phyloP scores from a whole-genome alignment of 148 eudicot genomes.

The Gaultheria prostrata region DNA sequence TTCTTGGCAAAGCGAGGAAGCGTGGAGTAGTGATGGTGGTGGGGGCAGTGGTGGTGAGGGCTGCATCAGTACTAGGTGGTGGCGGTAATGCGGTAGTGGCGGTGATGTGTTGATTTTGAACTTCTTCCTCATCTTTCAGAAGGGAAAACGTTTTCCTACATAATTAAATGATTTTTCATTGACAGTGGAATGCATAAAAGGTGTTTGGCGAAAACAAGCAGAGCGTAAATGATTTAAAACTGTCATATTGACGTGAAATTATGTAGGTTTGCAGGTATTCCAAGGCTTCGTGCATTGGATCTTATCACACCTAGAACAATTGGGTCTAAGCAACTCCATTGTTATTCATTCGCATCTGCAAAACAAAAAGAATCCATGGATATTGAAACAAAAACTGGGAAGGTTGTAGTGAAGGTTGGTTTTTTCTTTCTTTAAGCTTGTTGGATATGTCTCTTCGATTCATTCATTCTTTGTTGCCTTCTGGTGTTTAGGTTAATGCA shows the following conservation, averaged over 20 bases:
- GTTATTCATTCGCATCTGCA: constrained; percentile 16
- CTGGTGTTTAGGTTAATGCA: background rate
- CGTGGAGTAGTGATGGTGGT: background rate
- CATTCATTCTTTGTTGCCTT: background rate
- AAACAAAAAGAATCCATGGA: constrained; percentile 18
- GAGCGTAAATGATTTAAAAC: background rate
- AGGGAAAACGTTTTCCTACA: background rate
- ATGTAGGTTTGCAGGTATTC: constrained; percentile 48
- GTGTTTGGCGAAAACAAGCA: background rate
- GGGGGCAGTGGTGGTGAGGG: background rate
- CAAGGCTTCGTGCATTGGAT: constrained; percentile 21
- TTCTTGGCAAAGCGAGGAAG: no score
- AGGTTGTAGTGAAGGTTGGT: constrained; percentile 23
- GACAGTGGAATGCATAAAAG: background rate
- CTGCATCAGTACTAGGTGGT: no score
- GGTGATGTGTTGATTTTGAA: background rate
- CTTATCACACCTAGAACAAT: constrained; percentile 26
- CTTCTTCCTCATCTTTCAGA: background rate
- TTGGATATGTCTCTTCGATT: background rate
- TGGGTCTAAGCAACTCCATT: constrained; percentile 29
- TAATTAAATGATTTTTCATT: background rate
- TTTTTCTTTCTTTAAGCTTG: background rate
- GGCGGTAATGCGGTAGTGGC: background rate
- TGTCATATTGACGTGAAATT: background rate
- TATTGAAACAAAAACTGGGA: constrained; percentile 19